These are phyloP conservation scores for Eutrema heterophyllum DNA, from an alignment of 345 rosid species.

Conservation along the genomic window DNA sequence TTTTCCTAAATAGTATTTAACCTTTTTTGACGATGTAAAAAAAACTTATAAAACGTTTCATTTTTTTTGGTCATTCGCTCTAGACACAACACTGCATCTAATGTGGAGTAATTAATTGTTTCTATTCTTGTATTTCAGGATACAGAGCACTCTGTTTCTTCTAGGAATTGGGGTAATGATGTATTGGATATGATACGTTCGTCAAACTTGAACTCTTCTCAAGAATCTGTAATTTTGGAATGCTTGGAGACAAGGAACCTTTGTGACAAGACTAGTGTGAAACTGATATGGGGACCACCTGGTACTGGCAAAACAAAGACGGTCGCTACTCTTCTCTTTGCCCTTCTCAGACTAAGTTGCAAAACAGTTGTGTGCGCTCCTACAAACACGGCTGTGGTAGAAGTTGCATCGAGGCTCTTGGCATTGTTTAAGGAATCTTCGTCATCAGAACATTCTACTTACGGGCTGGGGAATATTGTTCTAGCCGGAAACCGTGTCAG, in stretches of 20 bases:
- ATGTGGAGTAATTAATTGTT: background rate
- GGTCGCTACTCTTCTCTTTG: conserved; percentile 23
- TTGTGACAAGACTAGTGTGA: conserved; percentile 16
- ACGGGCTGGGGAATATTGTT: conserved; percentile 30
- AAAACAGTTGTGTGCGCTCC: conserved; percentile 46
- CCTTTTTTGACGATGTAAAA: no score
- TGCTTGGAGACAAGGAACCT: background rate
- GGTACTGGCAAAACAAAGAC: conserved; percentile 53
- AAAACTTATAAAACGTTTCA: no score
- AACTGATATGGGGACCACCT: conserved; percentile 52
- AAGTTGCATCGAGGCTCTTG: conserved; percentile 33
- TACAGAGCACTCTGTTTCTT: background rate
- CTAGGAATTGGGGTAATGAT: background rate
- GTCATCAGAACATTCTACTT: conserved; percentile 19
- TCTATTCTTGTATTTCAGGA: conserved; percentile 8
- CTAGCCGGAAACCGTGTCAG: conserved; percentile 29
- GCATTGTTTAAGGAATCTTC: background rate
- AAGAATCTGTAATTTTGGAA: conserved; percentile 28
- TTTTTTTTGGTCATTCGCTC: no score
- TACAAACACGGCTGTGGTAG: conserved; percentile 36
- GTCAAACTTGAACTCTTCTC: conserved; percentile 34
- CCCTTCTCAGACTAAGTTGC: conserved; percentile 30
- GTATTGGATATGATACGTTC: conserved; percentile 20
- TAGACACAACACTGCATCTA: background rate
- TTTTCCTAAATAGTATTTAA: no score